Evolutionary conservation across 2,329 filamentous ascomycete genomes (phyloP), one percentile per base, ranked within the genome.

Genomic region (Phaeosphaeria sp.): DNA sequence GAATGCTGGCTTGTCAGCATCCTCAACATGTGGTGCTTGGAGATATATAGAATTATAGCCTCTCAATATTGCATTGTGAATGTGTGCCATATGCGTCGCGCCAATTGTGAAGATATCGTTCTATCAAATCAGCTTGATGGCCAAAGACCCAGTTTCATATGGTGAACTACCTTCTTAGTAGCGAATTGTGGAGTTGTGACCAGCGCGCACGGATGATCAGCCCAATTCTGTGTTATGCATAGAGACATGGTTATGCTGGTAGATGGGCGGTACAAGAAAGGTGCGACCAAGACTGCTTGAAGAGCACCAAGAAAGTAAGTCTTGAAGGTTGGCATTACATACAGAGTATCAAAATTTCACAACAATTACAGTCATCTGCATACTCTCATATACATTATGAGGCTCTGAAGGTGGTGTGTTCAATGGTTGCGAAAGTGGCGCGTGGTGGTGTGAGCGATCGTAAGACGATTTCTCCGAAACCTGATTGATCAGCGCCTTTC

Each of bases 41-140:
- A 72, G 66, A 15, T 78, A 79, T 23, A 79, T 78, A 17, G 72
- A 73, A 62, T 79, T 80, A 63, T 76, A 78, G 39, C 75, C 76
- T 36, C 77, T 68, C 6, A 80, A 61, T 41, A 79, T 74, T 0
- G 75, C 65, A 44, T 80, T 80, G 64, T 80, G 78, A 11, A 79
- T 68, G 39, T 76, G 67, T 7, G 75, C 70, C 77, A 77, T 76
- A 47, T 77, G 72, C 17, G 72, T 70, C 30, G 74, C 72, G n/a
- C 73, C 73, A 6, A 58, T 63, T 6, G 73, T 76, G 56, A 72
- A 76, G 6, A 72, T 69, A 46, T 76, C 72, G 13, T 65, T 65
- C 69, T 74, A 43, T 0, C 23, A 54, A 7, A 11, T 56, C 13
- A 52, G 47, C 18, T 18, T 43, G 52, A 13, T 6, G 23, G 20